Base-by-base conservation (phyloP, 495 filamentous ascomycete genomes). In the Penicillium angulare region DNA sequence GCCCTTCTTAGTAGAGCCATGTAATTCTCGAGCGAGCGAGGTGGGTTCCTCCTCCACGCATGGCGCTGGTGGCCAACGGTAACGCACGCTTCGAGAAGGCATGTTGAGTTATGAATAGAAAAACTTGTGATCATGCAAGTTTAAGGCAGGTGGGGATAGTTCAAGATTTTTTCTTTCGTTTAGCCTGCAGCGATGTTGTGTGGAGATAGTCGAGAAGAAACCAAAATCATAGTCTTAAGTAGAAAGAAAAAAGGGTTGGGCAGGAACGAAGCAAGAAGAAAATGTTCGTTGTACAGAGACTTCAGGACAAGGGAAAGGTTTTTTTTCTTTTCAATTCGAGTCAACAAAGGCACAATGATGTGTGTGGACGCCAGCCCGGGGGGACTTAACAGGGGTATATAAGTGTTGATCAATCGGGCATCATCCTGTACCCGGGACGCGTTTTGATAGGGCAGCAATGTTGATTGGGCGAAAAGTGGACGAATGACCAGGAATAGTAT, bases 11-110 rank as follows among this genome's bases (percentile, higher is more conserved):
- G 63, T 58, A 26, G 65, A 51, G 42, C 67, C 71, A 34, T 69
- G 35, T 10, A 74, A 45, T 55, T 79, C 75, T 50, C 68, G 66
- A 21, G 68, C 61, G 8, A 79, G 67, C 23, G 75, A 71, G 10
- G 51, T 58, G 15, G 55, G 49, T 49, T 79, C 75, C 43, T 77
- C 74, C 42, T 79, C 75, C 22, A 72, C 75, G 35, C 43, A 71
- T 23, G 75, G 74, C 41, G 55, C 60, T 10, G 74, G 75, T 20
- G 74, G 73, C 65, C 68, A 69, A 27, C 56, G 65, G 27, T 60
- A 47, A 49, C 60, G 57, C 47, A 63, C 59, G 43, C 54, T 56
- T 31, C 51, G 50, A 51, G 49, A 46, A 39, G 45, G 62, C 71
- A 73, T 73, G 26, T 53, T 56, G 38, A 23, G 12, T 40, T 20